A percentile compares a stretch with the other conserved stretches of the same genome.
Conservation (phyloP, 2,329 filamentous ascomycete genomes). For the Ascochyta clinopodiicola region DNA sequence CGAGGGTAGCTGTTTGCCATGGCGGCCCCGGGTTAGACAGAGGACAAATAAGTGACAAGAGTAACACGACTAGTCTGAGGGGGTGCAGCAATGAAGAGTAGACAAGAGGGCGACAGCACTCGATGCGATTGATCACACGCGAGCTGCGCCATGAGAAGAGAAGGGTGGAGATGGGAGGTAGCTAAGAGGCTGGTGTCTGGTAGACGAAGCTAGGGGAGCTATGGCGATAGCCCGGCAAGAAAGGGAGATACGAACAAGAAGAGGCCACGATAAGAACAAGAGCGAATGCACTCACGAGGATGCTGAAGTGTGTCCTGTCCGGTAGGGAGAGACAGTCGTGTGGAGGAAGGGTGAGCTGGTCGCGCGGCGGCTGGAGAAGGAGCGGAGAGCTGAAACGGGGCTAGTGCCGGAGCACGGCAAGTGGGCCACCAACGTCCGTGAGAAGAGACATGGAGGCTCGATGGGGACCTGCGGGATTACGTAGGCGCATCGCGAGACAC, state of each 20-base stretch:
- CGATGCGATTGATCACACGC: constrained; percentile 43
- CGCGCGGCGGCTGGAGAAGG: constrained; percentile 24
- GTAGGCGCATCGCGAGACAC: constrained; percentile 12
- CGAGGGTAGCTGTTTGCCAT: constrained; percentile 51
- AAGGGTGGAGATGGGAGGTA: constrained; percentile 40
- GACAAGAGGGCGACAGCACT: constrained; percentile 38
- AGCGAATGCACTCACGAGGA: constrained; percentile 49
- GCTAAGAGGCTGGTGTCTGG: constrained; percentile 39
- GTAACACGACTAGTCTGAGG: constrained; percentile 38
- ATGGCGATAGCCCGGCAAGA: constrained; percentile 40
- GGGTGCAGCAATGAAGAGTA: constrained; percentile 28
- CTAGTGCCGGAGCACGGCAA: constrained; percentile 30
- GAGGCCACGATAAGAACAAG: constrained; percentile 36
- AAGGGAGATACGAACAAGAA: constrained; percentile 37
- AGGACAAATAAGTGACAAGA: constrained; percentile 44
- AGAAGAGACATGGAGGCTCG: constrained; percentile 8
- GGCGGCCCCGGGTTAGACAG: constrained; percentile 50
- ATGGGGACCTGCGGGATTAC: constrained; percentile 13
- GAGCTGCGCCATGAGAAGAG: constrained; percentile 40
- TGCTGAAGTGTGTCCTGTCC: constrained; percentile 38
- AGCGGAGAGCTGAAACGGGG: constrained; percentile 27
- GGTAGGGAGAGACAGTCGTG: constrained; percentile 32
- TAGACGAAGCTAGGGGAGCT: constrained; percentile 43
- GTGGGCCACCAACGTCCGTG: constrained; percentile 25
- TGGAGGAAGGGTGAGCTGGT: constrained; percentile 33